Evolutionary conservation across 1,284 basidiomycete species (phyloP).

Genomic region (Pseudozyma hubeiensis): DNA sequence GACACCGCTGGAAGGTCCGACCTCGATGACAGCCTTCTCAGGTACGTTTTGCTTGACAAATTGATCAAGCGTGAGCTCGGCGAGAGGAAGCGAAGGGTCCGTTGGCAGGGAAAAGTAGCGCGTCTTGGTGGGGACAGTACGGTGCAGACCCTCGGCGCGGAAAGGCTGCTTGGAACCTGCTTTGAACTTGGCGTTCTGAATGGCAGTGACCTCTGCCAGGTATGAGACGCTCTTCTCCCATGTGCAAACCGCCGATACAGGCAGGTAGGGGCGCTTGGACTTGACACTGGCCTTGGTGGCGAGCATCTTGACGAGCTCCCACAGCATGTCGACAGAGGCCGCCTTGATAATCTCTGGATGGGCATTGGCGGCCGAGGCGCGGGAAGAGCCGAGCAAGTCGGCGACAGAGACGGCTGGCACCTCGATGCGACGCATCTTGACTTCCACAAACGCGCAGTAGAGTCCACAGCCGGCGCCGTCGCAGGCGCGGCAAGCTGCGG

Average conservation of each 20-base stretch:
- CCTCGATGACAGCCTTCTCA: constrained; percentile 32
- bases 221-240: constrained; percentile 50
- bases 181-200: constrained; percentile 49
- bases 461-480: constrained; percentile 47
- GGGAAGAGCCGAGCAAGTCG: constrained; percentile 33
- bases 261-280: constrained; percentile 47
- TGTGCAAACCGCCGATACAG: constrained; percentile 51
- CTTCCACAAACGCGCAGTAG: constrained; percentile 51
- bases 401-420: constrained; percentile 54
- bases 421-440: constrained; percentile 55
- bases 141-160: constrained; percentile 24
- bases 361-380: constrained; percentile 16
- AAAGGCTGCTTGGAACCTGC: constrained; percentile 35
- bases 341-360: constrained; percentile 30
- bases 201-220: constrained; percentile 43
- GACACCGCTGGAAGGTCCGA: constrained; percentile 19
- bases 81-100: constrained; percentile 34
- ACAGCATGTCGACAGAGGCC: constrained; percentile 50
- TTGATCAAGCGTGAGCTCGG: constrained; percentile 41
- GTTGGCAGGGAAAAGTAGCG: constrained; percentile 48
- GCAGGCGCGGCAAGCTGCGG: constrained; percentile 45
- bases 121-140: constrained; percentile 32
- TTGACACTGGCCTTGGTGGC: constrained; percentile 38
- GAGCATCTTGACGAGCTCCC: constrained; percentile 51
- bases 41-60: constrained; percentile 46